Base-by-base conservation (phyloP, 2,329 filamentous ascomycete genomes). In the Stemphylium vesicarium region DNA sequence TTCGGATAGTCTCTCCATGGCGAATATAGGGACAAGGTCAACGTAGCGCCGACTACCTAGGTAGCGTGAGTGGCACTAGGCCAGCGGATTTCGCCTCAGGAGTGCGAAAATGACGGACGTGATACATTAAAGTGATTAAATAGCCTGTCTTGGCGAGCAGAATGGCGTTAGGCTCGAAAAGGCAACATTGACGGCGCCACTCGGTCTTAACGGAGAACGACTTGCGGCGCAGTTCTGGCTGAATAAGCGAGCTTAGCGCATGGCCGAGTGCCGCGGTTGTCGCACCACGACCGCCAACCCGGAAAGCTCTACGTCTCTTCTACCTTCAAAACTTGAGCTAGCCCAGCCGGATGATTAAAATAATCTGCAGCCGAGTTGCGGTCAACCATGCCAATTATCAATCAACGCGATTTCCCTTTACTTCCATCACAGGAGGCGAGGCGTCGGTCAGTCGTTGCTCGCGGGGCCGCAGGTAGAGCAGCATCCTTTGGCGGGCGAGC, bases 321-420 rank as follows among this genome's bases (percentile, higher is more conserved):
- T 29, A 29, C 36, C 29, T 18, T 46, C 18, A 26, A 22, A 20
- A 12, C n/a, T 36, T 26, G 15, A 29, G 16, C 18, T 10, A 33
- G 20, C 29, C 6, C 18, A 24, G 26, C 20, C 10, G 12, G 11
- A 15, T 32, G 6, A 36, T 32, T 24, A 12, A 22, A 0, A 7
- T 13, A 5, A 12, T 6, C 26, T 5, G 8, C 12, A 13, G 11
- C 13, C 22, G 4, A n/a, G 22, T 10, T 18, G 7, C 11, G 24
- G 6, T 20, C 8, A 10, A 29, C 22, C 40, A 65, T 67, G 62
- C 9, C 56, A 35, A 59, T 52, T 29, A 29, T 68, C 40, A 60
- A 53, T 18, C 36, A 59, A n/a, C 18, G 26, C 20, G 57, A 68
- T 29, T 69, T 70, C 33, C 67, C 66, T 35, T 59, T 57, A 39